Evolutionary conservation across 768 basidiomycete genomes (phyloP).

Genomic region (Neoboletus subvelutipes): DNA sequence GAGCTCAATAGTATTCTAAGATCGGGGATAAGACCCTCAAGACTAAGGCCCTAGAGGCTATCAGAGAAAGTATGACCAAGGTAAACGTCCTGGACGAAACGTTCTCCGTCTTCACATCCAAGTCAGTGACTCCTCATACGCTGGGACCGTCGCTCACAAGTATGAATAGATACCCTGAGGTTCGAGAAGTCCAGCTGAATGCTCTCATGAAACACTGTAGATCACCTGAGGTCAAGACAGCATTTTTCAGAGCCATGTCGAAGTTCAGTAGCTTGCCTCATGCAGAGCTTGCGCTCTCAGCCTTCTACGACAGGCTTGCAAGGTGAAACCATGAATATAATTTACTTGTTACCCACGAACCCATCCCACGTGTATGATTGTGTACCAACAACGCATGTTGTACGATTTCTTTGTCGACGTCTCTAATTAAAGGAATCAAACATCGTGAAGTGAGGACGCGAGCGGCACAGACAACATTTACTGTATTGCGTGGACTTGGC

Average conservation of each 20-base stretch:
- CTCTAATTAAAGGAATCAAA: neutral
- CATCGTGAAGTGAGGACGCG: neutral
- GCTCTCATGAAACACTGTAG: slow-evolving; percentile 7
- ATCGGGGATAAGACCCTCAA: slow-evolving; percentile 19
- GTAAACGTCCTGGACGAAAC: slow-evolving; percentile 26
- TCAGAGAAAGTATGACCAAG: slow-evolving; percentile 14
- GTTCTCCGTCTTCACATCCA: slow-evolving; percentile 29
- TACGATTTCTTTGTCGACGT: neutral
- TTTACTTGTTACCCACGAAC: neutral
- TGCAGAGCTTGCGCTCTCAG: slow-evolving; percentile 10
- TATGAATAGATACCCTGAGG: slow-evolving; percentile 14
- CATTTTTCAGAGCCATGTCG: slow-evolving; percentile 10
- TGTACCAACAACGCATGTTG: neutral
- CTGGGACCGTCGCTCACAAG: neutral
- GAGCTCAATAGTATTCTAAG: neutral
- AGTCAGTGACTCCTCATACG: slow-evolving; percentile 5
- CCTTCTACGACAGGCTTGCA: slow-evolving; percentile 17
- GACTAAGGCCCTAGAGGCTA: slow-evolving; percentile 17
- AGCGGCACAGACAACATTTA: neutral
- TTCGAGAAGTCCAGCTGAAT: slow-evolving; percentile 19
- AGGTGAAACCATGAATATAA: neutral
- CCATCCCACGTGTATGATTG: neutral
- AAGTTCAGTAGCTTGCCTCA: slow-evolving; percentile 7
- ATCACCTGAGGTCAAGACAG: slow-evolving; percentile 15
- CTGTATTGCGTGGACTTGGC: neutral